Conservation (phyloP, 2,329 filamentous ascomycete genomes). For the Penicillium sp. region DNA sequence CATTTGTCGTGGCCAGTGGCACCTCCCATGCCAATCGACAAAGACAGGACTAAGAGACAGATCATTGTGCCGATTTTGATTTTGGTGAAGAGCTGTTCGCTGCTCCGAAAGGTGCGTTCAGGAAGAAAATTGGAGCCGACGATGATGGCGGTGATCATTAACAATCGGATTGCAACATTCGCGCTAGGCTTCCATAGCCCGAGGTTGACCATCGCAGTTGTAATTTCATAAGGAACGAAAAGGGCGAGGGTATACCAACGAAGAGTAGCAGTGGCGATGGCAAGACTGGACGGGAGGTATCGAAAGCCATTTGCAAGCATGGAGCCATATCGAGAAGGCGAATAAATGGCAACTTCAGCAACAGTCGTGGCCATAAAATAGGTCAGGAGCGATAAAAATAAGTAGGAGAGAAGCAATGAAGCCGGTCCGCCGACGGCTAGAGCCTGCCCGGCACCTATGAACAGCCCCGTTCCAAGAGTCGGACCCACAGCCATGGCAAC, state of each 20-base stretch:
- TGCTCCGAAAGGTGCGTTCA: conserved; percentile 53
- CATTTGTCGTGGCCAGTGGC: conserved; percentile 52
- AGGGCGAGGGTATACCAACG: conserved; percentile 54
- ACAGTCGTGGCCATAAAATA: conserved; percentile 53
- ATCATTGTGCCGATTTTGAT: conserved; percentile 56
- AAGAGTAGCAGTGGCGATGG: conserved; percentile 44
- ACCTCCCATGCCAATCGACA: conserved; percentile 58
- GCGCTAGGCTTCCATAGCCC: conserved; percentile 58
- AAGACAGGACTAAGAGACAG: conserved; percentile 53
- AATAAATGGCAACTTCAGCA: conserved; percentile 45
- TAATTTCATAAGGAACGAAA: conserved; percentile 62
- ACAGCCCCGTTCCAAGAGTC: conserved; percentile 60
- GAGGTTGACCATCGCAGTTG: conserved; percentile 67
- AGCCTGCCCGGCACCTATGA: conserved; percentile 58
- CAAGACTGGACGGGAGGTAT: conserved; percentile 44
- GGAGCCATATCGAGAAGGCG: conserved; percentile 42
- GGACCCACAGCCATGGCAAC: conserved; percentile 58
- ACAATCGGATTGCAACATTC: conserved; percentile 49
- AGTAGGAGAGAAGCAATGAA: conserved; percentile 57
- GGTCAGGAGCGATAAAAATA: conserved; percentile 51
- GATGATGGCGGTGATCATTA: conserved; percentile 62
- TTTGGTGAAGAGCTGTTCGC: conserved; percentile 54
- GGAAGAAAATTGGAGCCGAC: conserved; percentile 53
- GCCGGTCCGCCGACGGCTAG: conserved; percentile 58
- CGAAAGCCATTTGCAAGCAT: conserved; percentile 46